Evolutionary conservation across 345 rosid species (phyloP), one percentile per base, ranked within the genome.

Genomic region (Passiflora organensis): DNA sequence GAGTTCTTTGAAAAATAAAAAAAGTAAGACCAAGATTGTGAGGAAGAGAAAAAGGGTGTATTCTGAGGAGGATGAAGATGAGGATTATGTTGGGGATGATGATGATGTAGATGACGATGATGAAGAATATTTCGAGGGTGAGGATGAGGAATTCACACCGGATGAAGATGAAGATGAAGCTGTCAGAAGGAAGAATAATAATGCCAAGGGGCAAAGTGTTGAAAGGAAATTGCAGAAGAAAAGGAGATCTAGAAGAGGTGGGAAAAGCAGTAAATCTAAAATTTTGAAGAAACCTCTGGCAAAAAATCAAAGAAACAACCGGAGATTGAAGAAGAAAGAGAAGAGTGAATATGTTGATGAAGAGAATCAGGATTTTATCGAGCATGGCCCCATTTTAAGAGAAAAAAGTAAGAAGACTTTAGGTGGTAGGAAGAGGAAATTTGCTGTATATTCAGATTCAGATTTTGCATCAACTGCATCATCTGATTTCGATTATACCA

Each of bases 401-500:
- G 80, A 72, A 72, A 79, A 68, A 55, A 70, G 75, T 68, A 63
- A 74, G 59, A 74, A 61, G 61, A 55, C 53, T 32, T 56, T 44
- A 28, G 62, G 67, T 57, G 59, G 46, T 32, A 75, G 76, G 66
- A 77, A 65, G 68, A 82, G 80, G 71, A 75, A 68, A 56, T 68
- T 50, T 67, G 53, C 66, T 11, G 63, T 75, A 48, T 48, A 69
- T 54, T 88, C 96, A 25, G 99, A 82, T 68, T 93, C 95, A 32
- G 99, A 86, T 64, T 77, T 80, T 58, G 68, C 62, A 28, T 59
- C 62, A 38, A 74, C 87, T 39, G 83, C 72, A 56, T 78, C 89
- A 55, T 85, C 96, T 8, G 89, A 86, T 74, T 71, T 47, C 47
- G 95, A 84, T 46, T 89, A 76, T 59, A 89, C 96, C 46, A 79